Conservation (phyloP, 2,329 filamentous ascomycete species). For the Monilinia vaccinii-corymbosi region DNA sequence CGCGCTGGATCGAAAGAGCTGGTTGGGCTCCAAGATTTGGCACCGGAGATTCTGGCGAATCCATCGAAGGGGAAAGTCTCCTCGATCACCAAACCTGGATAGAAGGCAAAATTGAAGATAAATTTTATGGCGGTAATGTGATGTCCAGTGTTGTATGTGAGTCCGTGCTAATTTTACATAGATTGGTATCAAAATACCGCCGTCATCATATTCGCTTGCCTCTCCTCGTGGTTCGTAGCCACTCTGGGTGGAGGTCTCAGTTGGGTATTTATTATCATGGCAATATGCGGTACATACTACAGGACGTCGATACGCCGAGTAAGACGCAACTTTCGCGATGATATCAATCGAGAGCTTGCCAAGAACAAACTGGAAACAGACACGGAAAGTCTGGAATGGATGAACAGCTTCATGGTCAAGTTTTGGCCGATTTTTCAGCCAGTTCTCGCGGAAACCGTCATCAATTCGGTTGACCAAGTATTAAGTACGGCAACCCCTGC, state of each 20-base stretch:
- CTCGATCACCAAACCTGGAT: constrained; percentile 84
- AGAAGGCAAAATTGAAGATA: constrained; percentile 76
- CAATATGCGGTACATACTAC: constrained; percentile 88
- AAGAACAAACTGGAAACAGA: constrained; percentile 85
- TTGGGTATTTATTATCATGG: constrained; percentile 93
- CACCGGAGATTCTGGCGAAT: constrained; percentile 43
- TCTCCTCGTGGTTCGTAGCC: constrained; percentile 83
- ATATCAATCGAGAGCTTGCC: constrained; percentile 80
- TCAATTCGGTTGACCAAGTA: constrained; percentile 92
- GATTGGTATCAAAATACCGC: constrained; percentile 98
- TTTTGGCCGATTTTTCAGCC: constrained; percentile 99
- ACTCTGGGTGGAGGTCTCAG: constrained; percentile 82
- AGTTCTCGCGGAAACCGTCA: constrained; percentile 82
- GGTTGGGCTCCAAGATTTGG: constrained; percentile 89
- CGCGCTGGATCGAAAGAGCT: constrained; percentile 47
- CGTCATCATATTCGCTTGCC: constrained; percentile 87
- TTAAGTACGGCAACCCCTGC: constrained; percentile 83
- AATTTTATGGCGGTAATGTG: constrained; percentile 71
- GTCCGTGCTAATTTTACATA: constrained; percentile 30
- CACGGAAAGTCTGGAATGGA: constrained; percentile 92
- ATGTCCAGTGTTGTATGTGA: neutral
- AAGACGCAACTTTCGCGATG: constrained; percentile 90
- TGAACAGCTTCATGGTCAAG: constrained; percentile 96
- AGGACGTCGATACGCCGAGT: constrained; percentile 89
- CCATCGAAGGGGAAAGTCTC: constrained; percentile 52